Evolutionary conservation across 305 asterid genomes (phyloP).

Genomic region (Fraxinus sp.): DNA sequence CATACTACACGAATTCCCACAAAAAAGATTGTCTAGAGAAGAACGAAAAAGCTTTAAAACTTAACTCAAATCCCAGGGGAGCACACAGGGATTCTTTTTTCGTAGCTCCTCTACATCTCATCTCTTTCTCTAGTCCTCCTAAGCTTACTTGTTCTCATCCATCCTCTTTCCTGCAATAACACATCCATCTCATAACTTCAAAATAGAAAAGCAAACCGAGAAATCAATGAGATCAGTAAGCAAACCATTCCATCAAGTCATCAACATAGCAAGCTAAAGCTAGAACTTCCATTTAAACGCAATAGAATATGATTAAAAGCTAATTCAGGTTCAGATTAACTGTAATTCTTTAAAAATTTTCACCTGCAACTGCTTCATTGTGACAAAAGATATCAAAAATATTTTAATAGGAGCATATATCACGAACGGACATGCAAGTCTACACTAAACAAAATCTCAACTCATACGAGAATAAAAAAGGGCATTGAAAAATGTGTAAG

Average conservation of each 20-base stretch:
- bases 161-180: conserved; percentile 45
- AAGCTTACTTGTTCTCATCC: conserved; percentile 12
- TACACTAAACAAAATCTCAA: neutral
- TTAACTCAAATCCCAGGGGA: neutral
- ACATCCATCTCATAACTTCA: neutral
- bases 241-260: neutral
- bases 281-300: neutral
- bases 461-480: neutral
- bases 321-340: neutral
- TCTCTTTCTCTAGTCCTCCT: neutral
- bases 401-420: neutral
- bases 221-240: neutral
- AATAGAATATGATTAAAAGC: neutral
- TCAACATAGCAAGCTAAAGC: neutral
- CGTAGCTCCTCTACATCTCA: neutral
- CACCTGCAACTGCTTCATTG: neutral
- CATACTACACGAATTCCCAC: neutral
- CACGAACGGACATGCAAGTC: neutral
- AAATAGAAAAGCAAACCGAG: neutral
- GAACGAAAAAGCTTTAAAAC: neutral
- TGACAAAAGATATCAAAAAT: neutral
- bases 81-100: neutral
- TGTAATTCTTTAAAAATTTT: neutral
- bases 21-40: neutral
- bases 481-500: neutral